Evolutionary conservation across 495 filamentous ascomycete species (phyloP).

Genomic region (Apiosordaria backusii): DNA sequence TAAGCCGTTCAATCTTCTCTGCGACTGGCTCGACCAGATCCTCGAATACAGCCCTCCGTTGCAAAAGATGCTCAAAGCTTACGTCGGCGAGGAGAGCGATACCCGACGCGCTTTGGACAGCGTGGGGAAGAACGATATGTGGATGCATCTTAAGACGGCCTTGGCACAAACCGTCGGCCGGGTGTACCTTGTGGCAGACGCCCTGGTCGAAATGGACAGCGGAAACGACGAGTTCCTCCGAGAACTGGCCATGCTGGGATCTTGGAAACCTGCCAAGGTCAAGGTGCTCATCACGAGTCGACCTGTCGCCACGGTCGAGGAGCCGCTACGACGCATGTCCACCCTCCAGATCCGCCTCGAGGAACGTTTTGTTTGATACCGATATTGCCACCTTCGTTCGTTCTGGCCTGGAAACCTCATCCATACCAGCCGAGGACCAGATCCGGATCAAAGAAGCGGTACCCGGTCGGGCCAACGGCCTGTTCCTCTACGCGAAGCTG

Average conservation of each 20-base stretch:
- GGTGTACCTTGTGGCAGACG: constrained; percentile 48
- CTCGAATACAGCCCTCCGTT: constrained; percentile 39
- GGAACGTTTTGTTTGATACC: constrained; percentile 34
- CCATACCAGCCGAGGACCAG: constrained; percentile 17
- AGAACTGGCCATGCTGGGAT: constrained; percentile 31
- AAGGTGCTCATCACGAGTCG: constrained; percentile 48
- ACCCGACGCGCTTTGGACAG: constrained; percentile 18
- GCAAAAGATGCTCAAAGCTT: constrained; percentile 30
- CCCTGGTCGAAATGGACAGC: constrained; percentile 42
- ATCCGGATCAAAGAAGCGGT: constrained; percentile 21
- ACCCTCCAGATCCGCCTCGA: constrained; percentile 37
- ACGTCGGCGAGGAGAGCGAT: constrained; percentile 11
- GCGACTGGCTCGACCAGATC: constrained; percentile 47
- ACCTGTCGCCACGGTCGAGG: constrained; percentile 34
- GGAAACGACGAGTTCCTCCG: constrained; percentile 40
- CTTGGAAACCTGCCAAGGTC: constrained; percentile 36
- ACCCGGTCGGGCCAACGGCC: constrained; percentile 29
- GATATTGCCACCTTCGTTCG: constrained; percentile 44
- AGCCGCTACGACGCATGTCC: constrained; percentile 13
- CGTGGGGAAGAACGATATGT: constrained; percentile 20
- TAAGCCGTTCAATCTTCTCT: constrained; percentile 37
- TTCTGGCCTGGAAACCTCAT: constrained; percentile 15
- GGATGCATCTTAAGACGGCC: constrained; percentile 26
- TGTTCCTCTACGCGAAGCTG: constrained; percentile 48
- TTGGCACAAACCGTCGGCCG: constrained; percentile 28